Conservation (phyloP, 208 protist species). For the Crithidia bombi region DNA sequence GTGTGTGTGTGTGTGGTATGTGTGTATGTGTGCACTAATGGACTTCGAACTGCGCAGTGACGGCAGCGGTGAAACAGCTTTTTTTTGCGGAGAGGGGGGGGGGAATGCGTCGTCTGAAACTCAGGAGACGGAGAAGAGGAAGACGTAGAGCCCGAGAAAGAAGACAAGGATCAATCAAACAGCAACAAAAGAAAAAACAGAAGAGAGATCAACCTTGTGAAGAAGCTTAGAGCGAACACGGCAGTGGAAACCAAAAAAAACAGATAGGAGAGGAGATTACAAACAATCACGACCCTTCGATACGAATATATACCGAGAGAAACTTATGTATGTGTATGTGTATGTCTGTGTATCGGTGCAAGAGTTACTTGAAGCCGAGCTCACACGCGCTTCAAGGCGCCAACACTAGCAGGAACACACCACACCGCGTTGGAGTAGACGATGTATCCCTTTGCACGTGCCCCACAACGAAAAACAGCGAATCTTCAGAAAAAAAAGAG, state of each 20-base stretch:
- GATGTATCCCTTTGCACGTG: too few species aligned
- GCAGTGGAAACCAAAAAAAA: not conserved
- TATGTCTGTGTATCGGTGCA: conserved; percentile 22
- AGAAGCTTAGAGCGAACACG: conserved; percentile 20
- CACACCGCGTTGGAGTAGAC: too few species aligned
- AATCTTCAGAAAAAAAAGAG: too few species aligned
- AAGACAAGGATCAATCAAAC: not conserved
- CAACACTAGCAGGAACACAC: too few species aligned
- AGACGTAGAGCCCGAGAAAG: not conserved
- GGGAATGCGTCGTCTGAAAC: too few species aligned
- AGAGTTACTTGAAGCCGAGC: not conserved
- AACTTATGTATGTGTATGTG: not conserved
- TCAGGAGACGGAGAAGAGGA: conserved; percentile 4
- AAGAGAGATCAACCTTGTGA: not conserved
- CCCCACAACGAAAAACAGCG: too few species aligned
- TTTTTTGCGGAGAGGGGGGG: too few species aligned
- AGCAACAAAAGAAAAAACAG: conserved; percentile 6
- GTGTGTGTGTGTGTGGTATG: too few species aligned
- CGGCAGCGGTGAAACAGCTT: too few species aligned
- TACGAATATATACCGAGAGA: not conserved
- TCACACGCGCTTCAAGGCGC: not conserved
- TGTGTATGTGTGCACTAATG: too few species aligned
- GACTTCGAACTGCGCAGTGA: too few species aligned
- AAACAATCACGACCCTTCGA: too few species aligned
- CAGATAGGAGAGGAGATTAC: not conserved